Conservation (phyloP, 2,329 filamentous ascomycete genomes). For the Incumbomyces lentus region DNA sequence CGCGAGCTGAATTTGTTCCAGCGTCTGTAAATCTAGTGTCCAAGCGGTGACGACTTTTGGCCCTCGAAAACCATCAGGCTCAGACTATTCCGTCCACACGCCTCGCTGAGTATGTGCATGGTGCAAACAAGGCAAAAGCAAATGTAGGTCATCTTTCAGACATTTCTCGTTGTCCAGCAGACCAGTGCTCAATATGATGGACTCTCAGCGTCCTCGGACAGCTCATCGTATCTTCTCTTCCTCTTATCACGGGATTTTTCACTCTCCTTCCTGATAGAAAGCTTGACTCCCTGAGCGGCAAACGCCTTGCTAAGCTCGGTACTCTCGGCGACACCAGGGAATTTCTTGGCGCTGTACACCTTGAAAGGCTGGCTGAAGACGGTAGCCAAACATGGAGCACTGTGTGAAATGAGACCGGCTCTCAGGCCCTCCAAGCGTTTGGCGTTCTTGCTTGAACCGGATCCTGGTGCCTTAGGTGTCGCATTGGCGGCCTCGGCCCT, state of each 20-base stretch:
- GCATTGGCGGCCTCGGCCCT: conserved; percentile 7
- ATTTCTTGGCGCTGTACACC: conserved; percentile 95
- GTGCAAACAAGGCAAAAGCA: neutral
- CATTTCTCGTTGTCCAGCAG: no score
- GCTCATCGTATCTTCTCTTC: conserved; percentile 29
- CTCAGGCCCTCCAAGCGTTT: conserved; percentile 1
- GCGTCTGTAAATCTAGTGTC: no score
- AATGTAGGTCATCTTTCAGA: no score
- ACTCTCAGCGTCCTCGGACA: conserved; percentile 27
- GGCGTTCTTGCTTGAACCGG: conserved; percentile 19
- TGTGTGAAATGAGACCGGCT: conserved; percentile 21
- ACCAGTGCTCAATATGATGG: no score
- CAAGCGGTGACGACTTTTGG: no score
- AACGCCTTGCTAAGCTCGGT: conserved; percentile 87
- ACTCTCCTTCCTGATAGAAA: conserved; percentile 79
- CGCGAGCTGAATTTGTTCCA: no score
- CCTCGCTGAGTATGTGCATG: no score
- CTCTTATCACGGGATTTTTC: conserved; percentile 28
- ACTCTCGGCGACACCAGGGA: conserved; percentile 92
- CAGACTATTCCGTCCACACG: no score
- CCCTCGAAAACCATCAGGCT: no score
- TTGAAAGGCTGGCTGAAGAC: conserved; percentile 83
- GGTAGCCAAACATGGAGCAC: conserved; percentile 68
- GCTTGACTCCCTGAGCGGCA: conserved; percentile 88
- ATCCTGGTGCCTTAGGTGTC: conserved; percentile 10